Conservation (phyloP, 257 asterid genomes). For the Vinca minor region DNA sequence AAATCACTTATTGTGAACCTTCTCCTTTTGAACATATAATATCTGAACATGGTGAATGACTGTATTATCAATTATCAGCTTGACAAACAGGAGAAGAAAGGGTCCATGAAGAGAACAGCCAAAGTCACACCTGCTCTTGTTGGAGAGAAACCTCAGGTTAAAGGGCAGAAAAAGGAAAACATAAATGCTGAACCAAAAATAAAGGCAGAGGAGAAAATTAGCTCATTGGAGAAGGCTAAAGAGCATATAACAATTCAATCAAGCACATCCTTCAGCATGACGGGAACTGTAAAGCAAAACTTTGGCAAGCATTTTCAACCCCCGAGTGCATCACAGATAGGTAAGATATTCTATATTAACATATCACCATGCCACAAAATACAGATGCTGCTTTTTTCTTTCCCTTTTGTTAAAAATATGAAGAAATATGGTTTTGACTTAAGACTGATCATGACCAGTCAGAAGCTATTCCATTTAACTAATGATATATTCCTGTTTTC, state of each 20-base stretch:
- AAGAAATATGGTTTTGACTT: not conserved
- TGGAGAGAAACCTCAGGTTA: slow-evolving; percentile 27
- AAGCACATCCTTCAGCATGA: slow-evolving; percentile 16
- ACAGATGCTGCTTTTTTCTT: not conserved
- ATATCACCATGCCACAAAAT: slow-evolving; percentile 2
- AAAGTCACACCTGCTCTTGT: slow-evolving; percentile 36
- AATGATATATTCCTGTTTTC: not conserved
- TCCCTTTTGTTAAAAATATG: not conserved
- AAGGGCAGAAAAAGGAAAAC: slow-evolving; percentile 24
- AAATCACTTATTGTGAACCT: not conserved
- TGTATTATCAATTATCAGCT: slow-evolving; percentile 23
- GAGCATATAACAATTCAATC: slow-evolving; percentile 20
- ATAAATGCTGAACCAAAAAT: slow-evolving; percentile 19
- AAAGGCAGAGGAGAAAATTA: slow-evolving; percentile 28
- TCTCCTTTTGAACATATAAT: slow-evolving; percentile 1
- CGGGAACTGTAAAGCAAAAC: slow-evolving; percentile 16
- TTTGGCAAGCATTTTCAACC: slow-evolving; percentile 16
- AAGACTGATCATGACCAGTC: not conserved
- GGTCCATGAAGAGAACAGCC: slow-evolving; percentile 32
- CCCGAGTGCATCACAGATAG: slow-evolving; percentile 25
- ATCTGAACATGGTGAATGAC: slow-evolving; percentile 10
- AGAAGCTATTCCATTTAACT: not conserved
- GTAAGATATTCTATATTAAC: slow-evolving; percentile 25
- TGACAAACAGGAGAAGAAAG: slow-evolving; percentile 33
- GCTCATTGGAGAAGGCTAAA: slow-evolving; percentile 16